These are phyloP conservation scores for Pueraria montana DNA, from an alignment of 306 rosid genomes.

Conservation along the genomic window DNA sequence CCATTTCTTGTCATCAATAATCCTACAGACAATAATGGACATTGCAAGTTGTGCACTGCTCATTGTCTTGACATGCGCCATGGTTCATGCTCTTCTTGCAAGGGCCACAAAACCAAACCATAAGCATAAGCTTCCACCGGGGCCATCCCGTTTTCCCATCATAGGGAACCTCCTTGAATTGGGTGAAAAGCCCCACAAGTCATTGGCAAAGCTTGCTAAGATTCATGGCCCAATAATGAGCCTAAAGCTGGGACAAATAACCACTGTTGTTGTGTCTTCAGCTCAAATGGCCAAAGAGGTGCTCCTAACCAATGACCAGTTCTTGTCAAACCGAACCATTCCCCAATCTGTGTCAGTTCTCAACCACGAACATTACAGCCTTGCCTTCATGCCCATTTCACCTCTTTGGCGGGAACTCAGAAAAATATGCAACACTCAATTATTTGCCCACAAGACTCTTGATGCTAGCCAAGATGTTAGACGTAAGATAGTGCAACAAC, in stretches of 20 bases:
- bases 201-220: slow-evolving; percentile 33
- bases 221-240: slow-evolving; percentile 43
- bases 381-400: slow-evolving; percentile 42
- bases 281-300: slow-evolving; percentile 46
- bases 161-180: slow-evolving; percentile 44
- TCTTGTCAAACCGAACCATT: slow-evolving; percentile 40
- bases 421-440: slow-evolving; percentile 39
- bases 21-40: slow-evolving; percentile 11
- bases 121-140: slow-evolving; percentile 22
- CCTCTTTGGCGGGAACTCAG: slow-evolving; percentile 45
- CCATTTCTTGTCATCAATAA: too few relatives aligned
- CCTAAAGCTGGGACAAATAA: slow-evolving; percentile 42
- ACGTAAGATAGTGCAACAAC: slow-evolving; percentile 39
- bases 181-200: slow-evolving; percentile 38
- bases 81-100: slow-evolving; percentile 11
- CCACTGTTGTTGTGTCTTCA: slow-evolving; percentile 32
- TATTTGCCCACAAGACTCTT: slow-evolving; percentile 41
- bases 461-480: slow-evolving; percentile 34
- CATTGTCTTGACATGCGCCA: slow-evolving; percentile 1
- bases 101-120: slow-evolving; percentile 11
- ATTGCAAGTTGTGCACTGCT: neutral
- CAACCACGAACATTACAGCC: slow-evolving; percentile 37
- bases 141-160: neutral
- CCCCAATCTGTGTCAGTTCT: slow-evolving; percentile 38
- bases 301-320: slow-evolving; percentile 41